Conservation (phyloP, 1,139 yeast species). For the Geotrichum phurueaensis region DNA sequence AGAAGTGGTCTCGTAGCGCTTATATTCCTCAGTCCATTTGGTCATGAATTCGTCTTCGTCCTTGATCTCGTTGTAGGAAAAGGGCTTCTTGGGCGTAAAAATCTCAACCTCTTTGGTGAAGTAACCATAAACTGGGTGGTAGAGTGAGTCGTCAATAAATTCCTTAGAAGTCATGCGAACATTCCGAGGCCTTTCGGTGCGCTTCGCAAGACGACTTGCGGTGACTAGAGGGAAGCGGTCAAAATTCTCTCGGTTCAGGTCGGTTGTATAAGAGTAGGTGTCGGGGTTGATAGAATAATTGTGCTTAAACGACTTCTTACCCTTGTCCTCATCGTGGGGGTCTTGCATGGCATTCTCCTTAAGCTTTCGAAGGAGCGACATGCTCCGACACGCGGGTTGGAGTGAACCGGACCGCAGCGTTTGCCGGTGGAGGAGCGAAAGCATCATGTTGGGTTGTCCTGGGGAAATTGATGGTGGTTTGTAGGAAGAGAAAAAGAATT, state of each 20-base stretch:
- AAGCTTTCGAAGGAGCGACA: neutral
- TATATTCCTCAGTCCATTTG: slow-evolving; percentile 63
- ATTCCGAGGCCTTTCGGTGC: slow-evolving; percentile 49
- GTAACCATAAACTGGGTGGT: slow-evolving; percentile 77
- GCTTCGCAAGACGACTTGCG: slow-evolving; percentile 44
- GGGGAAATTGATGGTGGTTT: neutral
- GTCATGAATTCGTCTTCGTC: slow-evolving; percentile 68
- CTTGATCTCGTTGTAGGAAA: slow-evolving; percentile 48
- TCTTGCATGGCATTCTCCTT: slow-evolving; percentile 6
- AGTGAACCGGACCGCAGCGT: neutral
- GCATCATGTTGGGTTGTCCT: neutral
- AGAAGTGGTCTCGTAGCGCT: slow-evolving; percentile 44
- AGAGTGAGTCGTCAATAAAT: slow-evolving; percentile 78
- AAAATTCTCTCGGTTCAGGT: slow-evolving; percentile 37
- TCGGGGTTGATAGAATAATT: slow-evolving; percentile 34
- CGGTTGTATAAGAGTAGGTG: slow-evolving; percentile 31
- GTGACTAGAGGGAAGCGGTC: slow-evolving; percentile 44
- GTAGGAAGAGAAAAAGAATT: neutral
- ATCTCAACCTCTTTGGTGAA: slow-evolving; percentile 74
- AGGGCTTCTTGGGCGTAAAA: slow-evolving; percentile 46
- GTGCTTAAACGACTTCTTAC: slow-evolving; percentile 20
- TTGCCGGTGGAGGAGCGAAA: neutral
- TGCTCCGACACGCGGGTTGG: neutral
- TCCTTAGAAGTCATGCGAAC: slow-evolving; percentile 69
- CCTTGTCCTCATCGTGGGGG: slow-evolving; percentile 5